These are phyloP conservation scores for Amanita pseudoporphyria DNA, from an alignment of 768 basidiomycete genomes.

Conservation along the genomic window DNA sequence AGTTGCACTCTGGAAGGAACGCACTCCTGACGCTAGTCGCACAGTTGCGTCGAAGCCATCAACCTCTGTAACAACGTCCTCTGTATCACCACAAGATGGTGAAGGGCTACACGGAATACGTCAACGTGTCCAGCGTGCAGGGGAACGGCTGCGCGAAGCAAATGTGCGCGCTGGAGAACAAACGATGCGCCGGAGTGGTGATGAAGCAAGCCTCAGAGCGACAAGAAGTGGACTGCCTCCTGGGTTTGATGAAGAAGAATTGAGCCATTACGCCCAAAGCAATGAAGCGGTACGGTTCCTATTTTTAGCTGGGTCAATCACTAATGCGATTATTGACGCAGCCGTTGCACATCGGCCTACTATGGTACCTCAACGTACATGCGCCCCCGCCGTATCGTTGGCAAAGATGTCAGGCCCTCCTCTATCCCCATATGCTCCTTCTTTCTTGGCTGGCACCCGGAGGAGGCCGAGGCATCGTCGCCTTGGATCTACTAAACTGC, in stretches of 20 bases:
- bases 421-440: conserved; percentile 77
- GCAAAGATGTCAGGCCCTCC: conserved; percentile 74
- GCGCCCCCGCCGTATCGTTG: conserved; percentile 67
- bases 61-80: conserved; percentile 27
- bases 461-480: conserved; percentile 78
- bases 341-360: conserved; percentile 77
- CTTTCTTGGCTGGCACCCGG: conserved; percentile 83
- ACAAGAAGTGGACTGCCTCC: conserved; percentile 28
- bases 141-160: conserved; percentile 24
- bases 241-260: conserved; percentile 33
- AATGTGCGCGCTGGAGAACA: conserved; percentile 15
- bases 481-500: conserved; percentile 80
- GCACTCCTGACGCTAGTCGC: conserved; percentile 44
- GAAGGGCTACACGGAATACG: conserved; percentile 48
- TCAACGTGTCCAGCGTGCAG: conserved; percentile 29
- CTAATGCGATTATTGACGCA: conserved; percentile 24
- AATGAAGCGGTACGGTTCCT: conserved; percentile 33
- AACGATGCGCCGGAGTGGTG: conserved; percentile 13
- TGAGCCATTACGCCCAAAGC: conserved; percentile 39
- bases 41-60: conserved; percentile 23
- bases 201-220: conserved; percentile 22
- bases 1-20: conserved; percentile 73
- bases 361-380: conserved; percentile 94
- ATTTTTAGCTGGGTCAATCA: conserved; percentile 9
- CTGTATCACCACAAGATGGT: conserved; percentile 26